A percentile compares a stretch with the other conserved stretches of the same genome.
Conservation (phyloP, 257 asterid species). For the Fraxinus anomala region DNA sequence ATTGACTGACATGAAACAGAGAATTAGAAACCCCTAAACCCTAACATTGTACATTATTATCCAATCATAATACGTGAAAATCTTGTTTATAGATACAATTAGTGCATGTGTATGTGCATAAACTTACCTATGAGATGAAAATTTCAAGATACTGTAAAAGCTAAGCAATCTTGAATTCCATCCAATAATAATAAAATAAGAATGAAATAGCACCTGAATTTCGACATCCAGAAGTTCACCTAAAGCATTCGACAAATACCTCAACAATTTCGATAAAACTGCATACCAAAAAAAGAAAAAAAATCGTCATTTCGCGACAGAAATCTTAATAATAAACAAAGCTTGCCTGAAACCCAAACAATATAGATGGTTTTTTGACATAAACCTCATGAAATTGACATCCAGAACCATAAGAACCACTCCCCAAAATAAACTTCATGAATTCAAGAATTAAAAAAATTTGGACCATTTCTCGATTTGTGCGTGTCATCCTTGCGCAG, state of each 20-base stretch:
- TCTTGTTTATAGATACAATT: neutral
- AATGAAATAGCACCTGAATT: neutral
- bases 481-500: constrained; percentile 49
- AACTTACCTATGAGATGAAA: neutral
- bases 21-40: too few relatives aligned
- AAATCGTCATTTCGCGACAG: neutral
- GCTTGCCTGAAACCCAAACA: neutral
- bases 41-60: too few relatives aligned
- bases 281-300: neutral
- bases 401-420: too few relatives aligned
- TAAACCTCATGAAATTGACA: too few relatives aligned
- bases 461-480: constrained; percentile 25
- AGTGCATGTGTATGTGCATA: neutral
- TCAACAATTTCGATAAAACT: neutral
- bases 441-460: too few relatives aligned
- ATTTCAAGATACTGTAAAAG: too few relatives aligned
- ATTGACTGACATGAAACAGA: neutral
- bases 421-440: too few relatives aligned
- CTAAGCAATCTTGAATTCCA: neutral
- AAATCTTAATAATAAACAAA: too few relatives aligned
- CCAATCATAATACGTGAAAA: neutral
- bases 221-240: neutral
- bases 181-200: neutral
- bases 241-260: neutral
- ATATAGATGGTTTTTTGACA: too few relatives aligned